These are phyloP conservation scores for Crithidia mellificae DNA, from an alignment of 208 protist genomes.

Conservation along the genomic window DNA sequence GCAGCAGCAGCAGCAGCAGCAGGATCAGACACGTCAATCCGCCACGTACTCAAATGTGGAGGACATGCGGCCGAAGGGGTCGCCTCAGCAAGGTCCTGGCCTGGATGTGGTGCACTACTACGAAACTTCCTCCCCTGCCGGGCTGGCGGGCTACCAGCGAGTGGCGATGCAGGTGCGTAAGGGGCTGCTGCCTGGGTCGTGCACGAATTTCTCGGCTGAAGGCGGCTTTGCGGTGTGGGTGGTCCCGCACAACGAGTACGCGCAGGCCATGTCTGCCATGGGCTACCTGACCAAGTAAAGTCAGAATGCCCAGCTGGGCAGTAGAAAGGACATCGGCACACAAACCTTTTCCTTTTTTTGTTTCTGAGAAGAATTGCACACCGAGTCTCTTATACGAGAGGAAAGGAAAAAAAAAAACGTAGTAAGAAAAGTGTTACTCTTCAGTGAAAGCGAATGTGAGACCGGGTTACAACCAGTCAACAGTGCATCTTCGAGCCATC, in stretches of 20 bases:
- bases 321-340: too few relatives aligned
- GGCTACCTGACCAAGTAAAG: constrained; percentile 12
- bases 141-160: constrained; percentile 33
- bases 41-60: constrained; percentile 32
- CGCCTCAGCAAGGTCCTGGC: constrained; percentile 18
- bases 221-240: constrained; percentile 40
- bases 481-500: too few relatives aligned
- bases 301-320: too few relatives aligned
- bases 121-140: constrained; percentile 34
- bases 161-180: constrained; percentile 32
- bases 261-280: constrained; percentile 18
- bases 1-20: not conserved
- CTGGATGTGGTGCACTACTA: constrained; percentile 46
- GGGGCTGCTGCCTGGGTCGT: constrained; percentile 28
- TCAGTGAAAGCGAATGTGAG: too few relatives aligned
- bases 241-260: constrained; percentile 29
- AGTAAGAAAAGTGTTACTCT: too few relatives aligned
- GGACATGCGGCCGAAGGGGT: constrained; percentile 13
- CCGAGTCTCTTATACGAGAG: too few relatives aligned
- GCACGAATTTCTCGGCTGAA: constrained; percentile 35
- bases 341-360: too few relatives aligned
- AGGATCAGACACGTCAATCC: too few relatives aligned
- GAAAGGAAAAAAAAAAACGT: too few relatives aligned
- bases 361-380: not conserved
- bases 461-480: too few relatives aligned